A percentile compares a stretch with the other conserved stretches of the same genome.
These are phyloP conservation scores for Suhomyces chickasaworum DNA, from an alignment of 1,139 yeast genomes.

Conservation along the genomic window DNA sequence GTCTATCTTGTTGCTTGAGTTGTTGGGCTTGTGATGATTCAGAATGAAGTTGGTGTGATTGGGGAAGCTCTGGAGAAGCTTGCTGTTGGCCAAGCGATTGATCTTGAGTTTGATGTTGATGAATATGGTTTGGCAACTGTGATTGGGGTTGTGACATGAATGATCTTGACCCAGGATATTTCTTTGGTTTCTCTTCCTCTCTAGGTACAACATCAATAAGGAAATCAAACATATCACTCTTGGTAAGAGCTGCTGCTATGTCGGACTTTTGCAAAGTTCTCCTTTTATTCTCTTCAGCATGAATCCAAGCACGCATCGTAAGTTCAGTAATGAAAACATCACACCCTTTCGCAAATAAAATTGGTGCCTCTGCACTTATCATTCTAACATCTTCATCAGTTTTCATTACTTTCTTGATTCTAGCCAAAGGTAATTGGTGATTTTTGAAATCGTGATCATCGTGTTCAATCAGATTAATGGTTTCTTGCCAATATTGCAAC, in stretches of 20 bases:
- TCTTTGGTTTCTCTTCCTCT: conserved; percentile 63
- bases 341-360: conserved; percentile 94
- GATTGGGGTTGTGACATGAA: conserved; percentile 12
- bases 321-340: conserved; percentile 94
- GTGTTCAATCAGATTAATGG: conserved; percentile 86
- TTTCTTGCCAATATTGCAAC: conserved; percentile 97
- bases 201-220: conserved; percentile 94
- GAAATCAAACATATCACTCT: conserved; percentile 96
- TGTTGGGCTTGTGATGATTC: neutral
- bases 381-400: conserved; percentile 96
- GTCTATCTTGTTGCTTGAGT: neutral
- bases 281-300: conserved; percentile 93
- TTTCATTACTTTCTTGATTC: conserved; percentile 95
- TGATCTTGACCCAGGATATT: conserved; percentile 16
- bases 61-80: conserved; percentile 13
- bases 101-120: conserved; percentile 5
- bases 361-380: conserved; percentile 98
- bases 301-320: conserved; percentile 99
- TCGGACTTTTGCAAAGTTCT: conserved; percentile 92
- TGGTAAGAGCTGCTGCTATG: conserved; percentile 92
- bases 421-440: conserved; percentile 90
- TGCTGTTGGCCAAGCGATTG: conserved; percentile 11
- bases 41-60: conserved; percentile 13
- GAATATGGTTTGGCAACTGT: conserved; percentile 16
- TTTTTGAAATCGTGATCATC: conserved; percentile 90